A percentile compares a stretch with the other conserved stretches of the same genome.
phyloP scores from a whole-genome alignment of 176 grass and related monocot genomes.

The Tillandsia fasciculata region DNA sequence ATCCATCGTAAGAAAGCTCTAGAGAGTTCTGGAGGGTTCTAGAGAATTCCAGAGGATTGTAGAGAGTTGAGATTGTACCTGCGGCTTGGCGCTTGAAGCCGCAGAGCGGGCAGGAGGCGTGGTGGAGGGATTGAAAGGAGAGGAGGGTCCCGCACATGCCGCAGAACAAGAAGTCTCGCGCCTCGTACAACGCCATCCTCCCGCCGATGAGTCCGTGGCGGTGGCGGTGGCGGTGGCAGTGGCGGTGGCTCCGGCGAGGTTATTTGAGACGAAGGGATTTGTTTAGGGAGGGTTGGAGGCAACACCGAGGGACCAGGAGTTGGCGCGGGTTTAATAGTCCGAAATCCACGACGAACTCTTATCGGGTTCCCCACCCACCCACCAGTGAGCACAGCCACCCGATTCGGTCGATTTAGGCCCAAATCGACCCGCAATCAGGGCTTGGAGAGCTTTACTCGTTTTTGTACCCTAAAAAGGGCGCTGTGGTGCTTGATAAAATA shows the following conservation, averaged over 20 bases:
- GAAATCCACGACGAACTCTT: no score
- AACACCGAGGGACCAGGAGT: no score
- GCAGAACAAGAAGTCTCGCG: constrained; percentile 82
- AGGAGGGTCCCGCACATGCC: constrained; percentile 66
- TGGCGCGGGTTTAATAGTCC: no score
- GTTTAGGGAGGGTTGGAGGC: no score
- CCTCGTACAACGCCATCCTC: constrained; percentile 52
- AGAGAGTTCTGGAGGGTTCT: neutral
- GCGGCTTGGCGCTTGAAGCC: constrained; percentile 66
- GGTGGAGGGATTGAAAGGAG: constrained; percentile 38
- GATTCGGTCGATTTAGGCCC: no score
- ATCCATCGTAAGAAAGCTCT: neutral
- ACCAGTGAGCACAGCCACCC: no score
- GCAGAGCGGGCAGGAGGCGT: constrained; percentile 55
- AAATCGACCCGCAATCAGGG: no score
- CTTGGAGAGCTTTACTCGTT: no score
- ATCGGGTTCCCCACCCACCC: no score
- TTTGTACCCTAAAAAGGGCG: no score
- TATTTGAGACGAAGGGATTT: no score
- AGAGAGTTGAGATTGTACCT: constrained; percentile 22
- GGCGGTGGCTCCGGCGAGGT: neutral
- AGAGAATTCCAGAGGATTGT: neutral
- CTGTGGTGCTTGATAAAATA: no score
- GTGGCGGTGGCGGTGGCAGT: neutral
- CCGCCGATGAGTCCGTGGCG: constrained; percentile 2